Conservation (phyloP, 2,329 filamentous ascomycete genomes). For the Sporothrix protearum region DNA sequence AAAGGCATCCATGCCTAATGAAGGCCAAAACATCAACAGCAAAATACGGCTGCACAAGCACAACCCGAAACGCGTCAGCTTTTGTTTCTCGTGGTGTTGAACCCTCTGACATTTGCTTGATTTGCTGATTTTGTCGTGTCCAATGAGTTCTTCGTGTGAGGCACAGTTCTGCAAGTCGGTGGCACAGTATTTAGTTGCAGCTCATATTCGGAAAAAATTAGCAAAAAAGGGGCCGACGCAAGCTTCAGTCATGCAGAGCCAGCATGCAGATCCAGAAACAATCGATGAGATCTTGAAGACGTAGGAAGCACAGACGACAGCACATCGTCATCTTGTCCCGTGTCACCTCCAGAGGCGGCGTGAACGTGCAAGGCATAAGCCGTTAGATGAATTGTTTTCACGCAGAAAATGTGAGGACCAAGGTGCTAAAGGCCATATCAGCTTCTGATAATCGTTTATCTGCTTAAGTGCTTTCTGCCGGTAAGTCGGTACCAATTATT, state of each 20-base stretch:
- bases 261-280: background rate
- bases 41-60: background rate
- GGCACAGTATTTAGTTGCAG: background rate
- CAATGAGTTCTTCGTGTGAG: background rate
- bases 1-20: background rate
- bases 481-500: slow-evolving; percentile 2
- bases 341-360: background rate
- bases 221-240: background rate
- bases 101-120: background rate
- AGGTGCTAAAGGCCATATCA: background rate
- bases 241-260: background rate
- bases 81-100: background rate
- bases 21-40: background rate
- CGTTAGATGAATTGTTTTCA: background rate
- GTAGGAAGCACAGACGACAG: background rate
- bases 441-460: background rate
- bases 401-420: background rate
- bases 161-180: background rate
- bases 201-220: background rate
- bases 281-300: background rate
- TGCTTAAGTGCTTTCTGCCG: background rate
- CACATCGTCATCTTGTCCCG: background rate
- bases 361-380: slow-evolving; percentile 1
- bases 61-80: slow-evolving; percentile 5
- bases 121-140: background rate